Conservation (phyloP, 73 alveolate genomes). For the Tetrahymena thermophila region DNA sequence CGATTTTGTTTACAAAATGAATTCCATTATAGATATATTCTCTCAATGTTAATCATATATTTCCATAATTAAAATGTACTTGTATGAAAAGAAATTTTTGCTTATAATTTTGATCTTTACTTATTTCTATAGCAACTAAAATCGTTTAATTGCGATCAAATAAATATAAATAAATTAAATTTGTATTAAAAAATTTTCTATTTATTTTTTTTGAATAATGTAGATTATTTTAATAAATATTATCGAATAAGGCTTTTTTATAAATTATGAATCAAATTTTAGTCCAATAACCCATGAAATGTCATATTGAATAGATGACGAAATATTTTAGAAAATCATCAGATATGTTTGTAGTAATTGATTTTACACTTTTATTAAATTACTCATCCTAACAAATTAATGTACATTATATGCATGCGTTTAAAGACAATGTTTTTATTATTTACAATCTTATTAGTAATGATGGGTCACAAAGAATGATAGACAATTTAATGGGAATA, state of each 20-base stretch:
- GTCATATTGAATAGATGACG: neutral
- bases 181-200: too few species aligned
- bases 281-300: neutral
- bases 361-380: neutral
- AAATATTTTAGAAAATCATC: too few species aligned
- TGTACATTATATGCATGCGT: neutral
- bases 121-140: too few species aligned
- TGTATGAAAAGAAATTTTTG: too few species aligned
- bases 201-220: neutral
- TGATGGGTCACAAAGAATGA: neutral
- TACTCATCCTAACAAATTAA: neutral
- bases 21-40: too few species aligned
- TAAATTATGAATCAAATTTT: neutral
- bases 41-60: too few species aligned
- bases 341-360: neutral
- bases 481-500: neutral
- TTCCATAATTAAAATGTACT: too few species aligned
- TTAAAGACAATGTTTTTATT: too few species aligned
- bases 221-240: neutral
- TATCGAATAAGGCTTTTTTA: neutral
- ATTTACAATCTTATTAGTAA: neutral
- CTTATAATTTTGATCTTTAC: too few species aligned
- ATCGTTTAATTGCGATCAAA: too few species aligned
- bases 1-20: neutral
- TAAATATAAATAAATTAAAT: too few species aligned